Conservation (phyloP, 2,329 filamentous ascomycete genomes). For the Ilyonectria destructans region DNA sequence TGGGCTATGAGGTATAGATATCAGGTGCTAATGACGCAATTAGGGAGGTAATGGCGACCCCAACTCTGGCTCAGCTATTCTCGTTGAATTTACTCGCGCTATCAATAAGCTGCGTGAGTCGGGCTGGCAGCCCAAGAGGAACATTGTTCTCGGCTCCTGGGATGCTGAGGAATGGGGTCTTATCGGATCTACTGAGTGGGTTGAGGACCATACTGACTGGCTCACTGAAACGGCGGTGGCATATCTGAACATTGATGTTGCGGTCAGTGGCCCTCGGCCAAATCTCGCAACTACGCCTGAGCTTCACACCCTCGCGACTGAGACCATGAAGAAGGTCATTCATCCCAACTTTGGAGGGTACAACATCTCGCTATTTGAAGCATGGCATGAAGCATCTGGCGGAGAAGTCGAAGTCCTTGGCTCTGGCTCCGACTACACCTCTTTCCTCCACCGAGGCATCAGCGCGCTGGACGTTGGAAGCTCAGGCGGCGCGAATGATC, state of each 20-base stretch:
- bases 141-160: slow-evolving; percentile 79
- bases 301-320: slow-evolving; percentile 76
- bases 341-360: slow-evolving; percentile 72
- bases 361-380: slow-evolving; percentile 59
- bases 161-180: slow-evolving; percentile 86
- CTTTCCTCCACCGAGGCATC: slow-evolving; percentile 73
- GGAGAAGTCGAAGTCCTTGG: slow-evolving; percentile 70
- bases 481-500: slow-evolving; percentile 58
- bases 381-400: slow-evolving; percentile 56
- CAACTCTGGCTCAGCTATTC: slow-evolving; percentile 83
- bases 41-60: slow-evolving; percentile 86
- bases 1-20: no score
- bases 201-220: slow-evolving; percentile 87
- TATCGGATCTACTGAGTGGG: slow-evolving; percentile 88
- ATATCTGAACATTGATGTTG: slow-evolving; percentile 88
- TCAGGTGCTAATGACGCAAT: no score
- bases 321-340: slow-evolving; percentile 73
- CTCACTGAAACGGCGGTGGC: slow-evolving; percentile 79
- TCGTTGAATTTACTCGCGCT: slow-evolving; percentile 82
- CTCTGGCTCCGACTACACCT: slow-evolving; percentile 78
- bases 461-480: slow-evolving; percentile 72
- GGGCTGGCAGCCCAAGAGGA: slow-evolving; percentile 87
- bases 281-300: slow-evolving; percentile 75
- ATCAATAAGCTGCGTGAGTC: slow-evolving; percentile 79
- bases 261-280: slow-evolving; percentile 71